These are phyloP conservation scores for Anisodus tanguticus DNA, from an alignment of 257 asterid species.

Conservation along the genomic window DNA sequence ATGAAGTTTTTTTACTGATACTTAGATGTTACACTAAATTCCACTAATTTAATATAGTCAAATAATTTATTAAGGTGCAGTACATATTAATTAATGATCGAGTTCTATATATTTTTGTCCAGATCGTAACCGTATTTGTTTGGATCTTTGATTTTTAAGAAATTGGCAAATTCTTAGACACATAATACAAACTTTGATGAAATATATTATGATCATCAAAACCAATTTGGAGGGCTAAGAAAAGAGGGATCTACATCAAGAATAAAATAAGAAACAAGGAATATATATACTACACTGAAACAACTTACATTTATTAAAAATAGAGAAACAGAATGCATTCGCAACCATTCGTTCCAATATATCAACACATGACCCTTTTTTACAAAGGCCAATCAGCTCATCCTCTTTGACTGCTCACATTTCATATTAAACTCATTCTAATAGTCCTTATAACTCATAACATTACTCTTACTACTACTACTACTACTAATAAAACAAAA, in stretches of 20 bases:
- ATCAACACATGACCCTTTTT: slow-evolving; percentile 14
- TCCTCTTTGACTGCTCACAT: slow-evolving; percentile 13
- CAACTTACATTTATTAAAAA: slow-evolving; percentile 5
- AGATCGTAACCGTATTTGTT: neutral
- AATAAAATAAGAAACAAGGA: neutral
- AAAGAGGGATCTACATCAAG: neutral
- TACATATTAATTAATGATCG: too few species aligned
- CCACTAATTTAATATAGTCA: neutral
- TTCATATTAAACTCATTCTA: slow-evolving; percentile 18
- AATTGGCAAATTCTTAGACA: neutral
- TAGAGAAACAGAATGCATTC: neutral
- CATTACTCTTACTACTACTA: neutral
- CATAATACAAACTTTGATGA: neutral
- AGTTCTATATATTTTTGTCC: too few species aligned
- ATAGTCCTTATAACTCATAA: neutral
- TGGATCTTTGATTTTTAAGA: neutral
- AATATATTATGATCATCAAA: neutral
- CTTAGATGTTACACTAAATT: neutral
- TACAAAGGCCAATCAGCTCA: neutral
- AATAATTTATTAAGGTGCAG: neutral
- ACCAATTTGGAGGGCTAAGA: neutral
- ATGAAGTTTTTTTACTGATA: too few species aligned
- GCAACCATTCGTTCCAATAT: slow-evolving; percentile 28
- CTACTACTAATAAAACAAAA: neutral
- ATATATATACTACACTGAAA: neutral